A percentile compares a stretch with the other conserved stretches of the same genome.
These are phyloP conservation scores for Coniochaeta pulveracea DNA, from an alignment of 2,329 filamentous ascomycete species.

Conservation along the genomic window DNA sequence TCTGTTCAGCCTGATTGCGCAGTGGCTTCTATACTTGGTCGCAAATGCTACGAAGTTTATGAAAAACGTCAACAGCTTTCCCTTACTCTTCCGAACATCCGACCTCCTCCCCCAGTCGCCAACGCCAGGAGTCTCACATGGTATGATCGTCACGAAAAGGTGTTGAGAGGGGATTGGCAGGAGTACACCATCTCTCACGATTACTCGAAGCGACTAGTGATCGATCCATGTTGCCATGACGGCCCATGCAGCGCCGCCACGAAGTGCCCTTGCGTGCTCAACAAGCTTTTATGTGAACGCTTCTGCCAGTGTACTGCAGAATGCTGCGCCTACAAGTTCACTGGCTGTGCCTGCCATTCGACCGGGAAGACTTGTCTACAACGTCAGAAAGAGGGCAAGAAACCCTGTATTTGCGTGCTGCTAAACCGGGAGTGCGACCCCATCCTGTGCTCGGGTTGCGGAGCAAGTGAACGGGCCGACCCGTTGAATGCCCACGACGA, in stretches of 20 bases:
- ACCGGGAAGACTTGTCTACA: constrained; percentile 47
- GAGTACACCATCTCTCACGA: constrained; percentile 42
- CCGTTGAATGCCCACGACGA: constrained; percentile 54
- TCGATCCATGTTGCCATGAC: constrained; percentile 58
- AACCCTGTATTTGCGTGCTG: constrained; percentile 60
- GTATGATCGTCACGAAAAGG: constrained; percentile 46
- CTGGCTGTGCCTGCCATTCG: constrained; percentile 52
- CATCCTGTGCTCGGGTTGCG: constrained; percentile 60
- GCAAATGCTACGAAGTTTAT: constrained; percentile 40
- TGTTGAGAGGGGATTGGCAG: constrained; percentile 42
- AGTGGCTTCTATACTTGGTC: constrained; percentile 35
- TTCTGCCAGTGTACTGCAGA: constrained; percentile 54
- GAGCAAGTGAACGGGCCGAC: constrained; percentile 56
- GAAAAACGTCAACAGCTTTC: constrained; percentile 28
- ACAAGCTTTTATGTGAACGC: constrained; percentile 58
- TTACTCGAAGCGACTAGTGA: constrained; percentile 43
- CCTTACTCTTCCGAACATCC: constrained; percentile 17
- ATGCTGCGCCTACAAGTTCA: constrained; percentile 51
- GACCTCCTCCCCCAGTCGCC: constrained; percentile 15
- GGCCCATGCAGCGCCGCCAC: constrained; percentile 49
- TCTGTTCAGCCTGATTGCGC: constrained; percentile 34
- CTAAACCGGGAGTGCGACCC: constrained; percentile 74
- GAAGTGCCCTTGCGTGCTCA: constrained; percentile 50
- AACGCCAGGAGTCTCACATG: constrained; percentile 35
- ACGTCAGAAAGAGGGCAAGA: constrained; percentile 40